Conservation (phyloP, 202 grass and related monocot genomes). For the Dendrocalamus latiflorus region DNA sequence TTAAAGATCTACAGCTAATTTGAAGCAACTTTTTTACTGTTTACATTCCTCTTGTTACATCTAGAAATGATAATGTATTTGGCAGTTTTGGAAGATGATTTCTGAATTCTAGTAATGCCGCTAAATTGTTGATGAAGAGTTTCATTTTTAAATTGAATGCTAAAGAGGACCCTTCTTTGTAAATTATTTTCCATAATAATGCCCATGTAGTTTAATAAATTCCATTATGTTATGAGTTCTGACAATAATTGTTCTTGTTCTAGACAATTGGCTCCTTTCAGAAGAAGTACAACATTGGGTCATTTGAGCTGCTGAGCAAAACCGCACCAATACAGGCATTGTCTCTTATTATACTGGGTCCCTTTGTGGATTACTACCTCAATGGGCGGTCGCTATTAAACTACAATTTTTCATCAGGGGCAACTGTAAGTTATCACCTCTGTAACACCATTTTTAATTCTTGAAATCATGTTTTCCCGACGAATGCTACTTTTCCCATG, state of each 20-base stretch:
- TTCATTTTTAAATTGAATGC: not conserved
- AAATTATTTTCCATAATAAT: not conserved
- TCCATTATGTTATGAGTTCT: conserved; percentile 5
- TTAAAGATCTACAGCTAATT: not conserved
- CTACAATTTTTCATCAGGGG: conserved; percentile 71
- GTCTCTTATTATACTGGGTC: conserved; percentile 79
- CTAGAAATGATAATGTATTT: too few species aligned
- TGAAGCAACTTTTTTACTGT: not conserved
- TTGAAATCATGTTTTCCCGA: conserved; percentile 1
- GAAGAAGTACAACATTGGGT: conserved; percentile 97
- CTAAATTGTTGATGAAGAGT: not conserved
- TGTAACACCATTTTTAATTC: not conserved
- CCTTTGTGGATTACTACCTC: conserved; percentile 80
- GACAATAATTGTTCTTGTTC: conserved; percentile 28
- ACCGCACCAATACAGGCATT: conserved; percentile 81
- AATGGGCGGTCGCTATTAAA: conserved; percentile 64
- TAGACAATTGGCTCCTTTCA: conserved; percentile 93
- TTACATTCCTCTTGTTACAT: not conserved
- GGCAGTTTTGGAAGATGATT: not conserved
- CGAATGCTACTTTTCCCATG: not conserved
- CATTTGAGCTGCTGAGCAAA: conserved; percentile 86
- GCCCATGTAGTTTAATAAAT: not conserved
- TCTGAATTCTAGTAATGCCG: not conserved
- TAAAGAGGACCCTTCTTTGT: not conserved
- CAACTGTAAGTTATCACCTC: conserved; percentile 62